phyloP scores from a whole-genome alignment of 495 filamentous ascomycete genomes.

The Penicillium ochrochloron region DNA sequence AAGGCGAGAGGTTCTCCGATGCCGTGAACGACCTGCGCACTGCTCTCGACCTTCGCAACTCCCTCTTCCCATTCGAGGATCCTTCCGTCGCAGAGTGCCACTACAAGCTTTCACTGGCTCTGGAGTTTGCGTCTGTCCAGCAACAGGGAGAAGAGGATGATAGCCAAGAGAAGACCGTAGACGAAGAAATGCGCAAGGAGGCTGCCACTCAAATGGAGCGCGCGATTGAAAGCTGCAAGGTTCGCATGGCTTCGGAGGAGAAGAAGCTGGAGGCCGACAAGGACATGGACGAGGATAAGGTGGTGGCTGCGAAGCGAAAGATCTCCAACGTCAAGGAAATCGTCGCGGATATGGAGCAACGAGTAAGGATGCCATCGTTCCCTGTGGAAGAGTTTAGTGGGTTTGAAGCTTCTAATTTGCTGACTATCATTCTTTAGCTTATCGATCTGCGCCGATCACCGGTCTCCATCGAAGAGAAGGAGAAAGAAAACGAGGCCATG shows the following conservation, averaged over 20 bases:
- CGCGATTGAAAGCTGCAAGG: slow-evolving; percentile 78
- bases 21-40: slow-evolving; percentile 80
- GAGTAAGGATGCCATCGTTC: slow-evolving; percentile 51
- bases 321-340: slow-evolving; percentile 87
- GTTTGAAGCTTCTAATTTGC: slow-evolving; percentile 12
- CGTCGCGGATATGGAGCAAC: slow-evolving; percentile 82
- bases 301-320: slow-evolving; percentile 61
- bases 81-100: slow-evolving; percentile 89
- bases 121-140: slow-evolving; percentile 89
- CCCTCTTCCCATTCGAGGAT: slow-evolving; percentile 77
- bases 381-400: background rate
- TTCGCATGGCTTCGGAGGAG: slow-evolving; percentile 77
- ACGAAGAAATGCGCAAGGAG: slow-evolving; percentile 73
- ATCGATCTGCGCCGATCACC: slow-evolving; percentile 75
- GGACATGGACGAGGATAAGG: slow-evolving; percentile 51
- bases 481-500: slow-evolving; percentile 49
- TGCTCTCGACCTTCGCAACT: slow-evolving; percentile 73
- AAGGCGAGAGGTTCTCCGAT: slow-evolving; percentile 85
- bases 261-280: slow-evolving; percentile 61
- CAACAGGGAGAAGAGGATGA: slow-evolving; percentile 52
- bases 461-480: slow-evolving; percentile 61
- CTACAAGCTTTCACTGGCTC: slow-evolving; percentile 91
- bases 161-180: slow-evolving; percentile 48
- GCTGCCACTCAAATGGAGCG: slow-evolving; percentile 78
- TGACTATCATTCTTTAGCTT: slow-evolving; percentile 54